Evolutionary conservation across 305 asterid species (phyloP).

Genomic region (Fraxinus floribunda): DNA sequence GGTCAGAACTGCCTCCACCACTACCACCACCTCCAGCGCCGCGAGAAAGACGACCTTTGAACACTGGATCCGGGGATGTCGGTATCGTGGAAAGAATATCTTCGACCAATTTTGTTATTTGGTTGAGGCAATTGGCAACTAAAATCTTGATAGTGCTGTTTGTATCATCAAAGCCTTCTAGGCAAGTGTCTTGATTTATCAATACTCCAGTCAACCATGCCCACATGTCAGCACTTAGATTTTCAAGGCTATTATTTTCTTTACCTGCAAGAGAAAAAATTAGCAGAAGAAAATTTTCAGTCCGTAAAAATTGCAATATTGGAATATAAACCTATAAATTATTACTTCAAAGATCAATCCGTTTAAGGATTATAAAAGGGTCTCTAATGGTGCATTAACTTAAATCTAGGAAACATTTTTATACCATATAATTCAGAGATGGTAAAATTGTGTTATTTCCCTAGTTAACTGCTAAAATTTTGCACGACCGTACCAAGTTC

Average conservation of each 20-base stretch:
- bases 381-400: too few species aligned
- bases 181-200: slow-evolving; percentile 77
- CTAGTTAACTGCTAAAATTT: neutral
- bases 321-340: too few species aligned
- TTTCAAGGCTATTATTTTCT: slow-evolving; percentile 39
- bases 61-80: slow-evolving; percentile 14
- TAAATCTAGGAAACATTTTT: too few species aligned
- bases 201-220: slow-evolving; percentile 76
- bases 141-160: slow-evolving; percentile 37
- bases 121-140: slow-evolving; percentile 47
- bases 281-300: neutral
- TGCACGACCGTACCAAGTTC: too few species aligned
- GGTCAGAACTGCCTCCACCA: slow-evolving; percentile 7
- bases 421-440: too few species aligned
- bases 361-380: too few species aligned
- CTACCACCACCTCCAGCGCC: neutral
- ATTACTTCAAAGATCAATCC: too few species aligned
- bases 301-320: neutral
- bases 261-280: neutral
- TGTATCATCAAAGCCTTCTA: slow-evolving; percentile 75
- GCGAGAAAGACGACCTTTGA: neutral
- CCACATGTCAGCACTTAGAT: slow-evolving; percentile 43
- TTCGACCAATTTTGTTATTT: slow-evolving; percentile 40
- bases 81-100: slow-evolving; percentile 55
- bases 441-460: too few species aligned